phyloP scores from a whole-genome alignment of 768 basidiomycete genomes.

The Tylopilus intermedius region DNA sequence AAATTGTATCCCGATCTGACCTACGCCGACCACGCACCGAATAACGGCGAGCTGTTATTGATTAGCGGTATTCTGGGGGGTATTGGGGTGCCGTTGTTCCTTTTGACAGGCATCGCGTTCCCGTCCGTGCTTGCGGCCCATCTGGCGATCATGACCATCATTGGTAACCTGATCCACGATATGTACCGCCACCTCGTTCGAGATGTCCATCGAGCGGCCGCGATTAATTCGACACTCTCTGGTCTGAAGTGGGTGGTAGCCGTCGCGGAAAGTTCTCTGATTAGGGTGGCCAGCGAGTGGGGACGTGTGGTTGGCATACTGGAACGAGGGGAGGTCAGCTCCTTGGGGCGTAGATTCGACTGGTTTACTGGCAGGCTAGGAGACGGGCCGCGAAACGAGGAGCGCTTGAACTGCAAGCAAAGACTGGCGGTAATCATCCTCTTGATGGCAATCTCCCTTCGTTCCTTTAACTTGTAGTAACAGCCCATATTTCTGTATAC shows the following conservation, averaged over 20 bases:
- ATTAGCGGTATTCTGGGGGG: constrained; percentile 16
- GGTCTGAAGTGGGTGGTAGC: constrained; percentile 39
- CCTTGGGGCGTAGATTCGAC: constrained; percentile 45
- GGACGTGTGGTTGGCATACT: constrained; percentile 45
- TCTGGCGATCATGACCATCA: constrained; percentile 27
- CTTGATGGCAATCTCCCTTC: constrained; percentile 3
- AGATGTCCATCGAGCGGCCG: constrained; percentile 32
- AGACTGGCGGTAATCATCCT: constrained; percentile 22
- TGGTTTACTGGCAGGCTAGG: constrained; percentile 47
- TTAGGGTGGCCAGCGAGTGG: constrained; percentile 48
- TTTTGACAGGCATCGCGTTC: constrained; percentile 11
- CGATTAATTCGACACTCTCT: constrained; percentile 32
- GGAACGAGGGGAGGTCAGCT: constrained; percentile 36
- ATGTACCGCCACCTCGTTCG: constrained; percentile 43
- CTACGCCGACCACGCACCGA: constrained; percentile 45
- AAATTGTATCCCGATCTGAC: constrained; percentile 42
- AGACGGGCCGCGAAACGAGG: constrained; percentile 39
- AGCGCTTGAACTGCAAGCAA: constrained; percentile 38
- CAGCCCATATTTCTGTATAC: too few relatives aligned
- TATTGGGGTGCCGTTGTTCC: constrained; percentile 13
- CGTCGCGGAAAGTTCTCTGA: constrained; percentile 44
- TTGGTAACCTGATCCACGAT: constrained; percentile 46
- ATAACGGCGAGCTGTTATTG: constrained; percentile 44
- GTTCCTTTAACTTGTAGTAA: too few relatives aligned
- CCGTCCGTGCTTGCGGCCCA: constrained; percentile 17